Evolutionary conservation across 352 stramenopile species (phyloP).

Genomic region (Phytopythium ostracodes): DNA sequence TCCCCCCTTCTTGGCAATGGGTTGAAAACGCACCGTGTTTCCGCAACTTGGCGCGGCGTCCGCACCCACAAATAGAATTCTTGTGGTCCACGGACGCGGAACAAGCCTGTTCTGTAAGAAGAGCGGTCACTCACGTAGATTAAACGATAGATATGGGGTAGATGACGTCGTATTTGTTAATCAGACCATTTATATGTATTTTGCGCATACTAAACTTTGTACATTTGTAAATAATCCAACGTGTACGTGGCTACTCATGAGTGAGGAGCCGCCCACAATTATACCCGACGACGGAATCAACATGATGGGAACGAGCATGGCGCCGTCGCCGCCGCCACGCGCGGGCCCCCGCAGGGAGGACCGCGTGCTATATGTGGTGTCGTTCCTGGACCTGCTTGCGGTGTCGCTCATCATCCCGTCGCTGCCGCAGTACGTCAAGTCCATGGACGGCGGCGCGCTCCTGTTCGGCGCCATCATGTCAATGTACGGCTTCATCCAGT

Average conservation of each 20-base stretch:
- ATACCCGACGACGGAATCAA: no score
- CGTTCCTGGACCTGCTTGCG: constrained; percentile 77
- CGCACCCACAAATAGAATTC: neutral
- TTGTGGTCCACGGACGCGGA: neutral
- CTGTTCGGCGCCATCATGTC: constrained; percentile 78
- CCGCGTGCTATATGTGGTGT: constrained; percentile 69
- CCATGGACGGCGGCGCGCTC: constrained; percentile 65
- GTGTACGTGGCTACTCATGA: neutral
- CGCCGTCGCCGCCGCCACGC: neutral
- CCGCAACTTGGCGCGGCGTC: no score
- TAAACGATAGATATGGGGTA: no score
- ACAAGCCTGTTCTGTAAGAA: neutral
- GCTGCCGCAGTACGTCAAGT: constrained; percentile 72
- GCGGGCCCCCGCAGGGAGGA: constrained; percentile 2
- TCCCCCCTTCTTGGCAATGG: neutral
- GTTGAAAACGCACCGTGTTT: no score
- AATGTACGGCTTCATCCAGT: constrained; percentile 84
- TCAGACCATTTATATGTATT: no score
- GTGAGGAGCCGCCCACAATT: no score
- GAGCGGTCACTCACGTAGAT: no score
- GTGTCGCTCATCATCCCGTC: constrained; percentile 86
- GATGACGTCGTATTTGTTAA: no score
- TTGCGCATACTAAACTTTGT: no score
- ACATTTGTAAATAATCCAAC: no score
- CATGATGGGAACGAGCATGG: no score